Base-by-base conservation (phyloP, 306 rosid species). In the Nissolia schottii region DNA sequence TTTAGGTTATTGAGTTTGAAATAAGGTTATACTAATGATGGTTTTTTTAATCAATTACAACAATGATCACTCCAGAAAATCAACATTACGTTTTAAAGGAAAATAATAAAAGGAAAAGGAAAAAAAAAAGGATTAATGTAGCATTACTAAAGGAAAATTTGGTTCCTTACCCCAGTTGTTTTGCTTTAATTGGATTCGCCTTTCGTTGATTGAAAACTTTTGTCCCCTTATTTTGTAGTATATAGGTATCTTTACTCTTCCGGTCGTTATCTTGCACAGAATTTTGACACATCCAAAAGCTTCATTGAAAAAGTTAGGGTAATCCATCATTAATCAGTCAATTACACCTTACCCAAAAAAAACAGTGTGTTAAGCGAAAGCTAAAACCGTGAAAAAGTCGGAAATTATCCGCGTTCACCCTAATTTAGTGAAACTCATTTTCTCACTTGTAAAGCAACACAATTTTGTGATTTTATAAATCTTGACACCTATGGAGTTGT, bases 201-300 rank as follows among this genome's bases (percentile, higher is more conserved):
- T 67, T 67, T 67, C 0, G 46, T 67, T 49, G 60, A 67, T 67
- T 67, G 73, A 46, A 46, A 28, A 66, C 72, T 66, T 66, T 66
- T 66, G 45, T 25, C 38, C 29, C 55, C 38, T 25, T 14, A 23
- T 64, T 45, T 43, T 45, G 25, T 14, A 3, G 25, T 14, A 3
- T 48, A 3, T 27, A 11, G 56, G 6, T 27, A 22, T 40, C 56
- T 41, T 64, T 64, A 43, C 59, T 24, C 54, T 50, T n/a, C 15
- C 58, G 1, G 40, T 66, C 51, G 24, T 34, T 60, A 24, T 61
- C 67, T 16, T 29, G 45, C 67, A 61, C 20, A 35, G 6, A 19
- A 34, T 61, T 20, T 61, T 61, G 67, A 35, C 19, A 45, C 28
- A 45, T 27, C 24, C 35, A 65, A 41, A 41, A 40, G 54, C 37